Conservation (phyloP, 2,329 filamentous ascomycete genomes). For the Esteya vermicola region DNA sequence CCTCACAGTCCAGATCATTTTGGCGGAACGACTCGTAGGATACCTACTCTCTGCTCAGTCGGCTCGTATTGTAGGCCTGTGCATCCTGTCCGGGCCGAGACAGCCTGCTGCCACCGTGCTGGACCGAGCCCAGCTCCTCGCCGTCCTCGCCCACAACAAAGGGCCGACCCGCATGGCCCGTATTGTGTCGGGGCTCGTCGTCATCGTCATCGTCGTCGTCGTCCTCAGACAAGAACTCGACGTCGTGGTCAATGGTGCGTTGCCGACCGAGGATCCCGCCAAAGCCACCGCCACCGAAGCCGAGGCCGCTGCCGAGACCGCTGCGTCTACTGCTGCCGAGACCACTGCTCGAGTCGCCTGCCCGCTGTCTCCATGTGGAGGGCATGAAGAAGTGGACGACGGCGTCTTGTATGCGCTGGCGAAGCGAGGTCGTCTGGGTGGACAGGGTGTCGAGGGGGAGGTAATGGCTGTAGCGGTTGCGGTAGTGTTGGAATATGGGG, state of each 20-base stretch:
- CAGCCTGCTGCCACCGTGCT: slow-evolving; percentile 21
- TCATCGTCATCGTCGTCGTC: slow-evolving; percentile 30
- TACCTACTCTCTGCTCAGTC: slow-evolving; percentile 63
- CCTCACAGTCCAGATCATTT: no score
- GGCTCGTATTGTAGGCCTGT: slow-evolving; percentile 34
- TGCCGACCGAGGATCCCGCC: not conserved
- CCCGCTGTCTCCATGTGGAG: slow-evolving; percentile 32
- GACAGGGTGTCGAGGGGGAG: slow-evolving; percentile 53
- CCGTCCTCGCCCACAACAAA: slow-evolving; percentile 38
- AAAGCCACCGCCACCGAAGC: not conserved
- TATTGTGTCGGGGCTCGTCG: not conserved
- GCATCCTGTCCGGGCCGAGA: slow-evolving; percentile 20
- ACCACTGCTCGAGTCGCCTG: slow-evolving; percentile 23
- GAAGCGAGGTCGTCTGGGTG: slow-evolving; percentile 38
- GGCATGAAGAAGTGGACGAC: slow-evolving; percentile 27
- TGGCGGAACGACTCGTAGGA: no score
- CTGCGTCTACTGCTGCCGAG: no score
- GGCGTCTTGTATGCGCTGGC: slow-evolving; percentile 31
- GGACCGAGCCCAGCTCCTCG: slow-evolving; percentile 50
- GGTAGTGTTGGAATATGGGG: slow-evolving; percentile 56
- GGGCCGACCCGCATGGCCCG: not conserved
- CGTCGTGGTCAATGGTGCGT: slow-evolving; percentile 20
- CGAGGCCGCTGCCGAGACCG: slow-evolving; percentile 12
- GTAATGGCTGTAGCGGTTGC: slow-evolving; percentile 58
- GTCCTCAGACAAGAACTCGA: slow-evolving; percentile 21